Base-by-base conservation (phyloP, 1,139 yeast genomes). In the Martiniozyma asiatica region DNA sequence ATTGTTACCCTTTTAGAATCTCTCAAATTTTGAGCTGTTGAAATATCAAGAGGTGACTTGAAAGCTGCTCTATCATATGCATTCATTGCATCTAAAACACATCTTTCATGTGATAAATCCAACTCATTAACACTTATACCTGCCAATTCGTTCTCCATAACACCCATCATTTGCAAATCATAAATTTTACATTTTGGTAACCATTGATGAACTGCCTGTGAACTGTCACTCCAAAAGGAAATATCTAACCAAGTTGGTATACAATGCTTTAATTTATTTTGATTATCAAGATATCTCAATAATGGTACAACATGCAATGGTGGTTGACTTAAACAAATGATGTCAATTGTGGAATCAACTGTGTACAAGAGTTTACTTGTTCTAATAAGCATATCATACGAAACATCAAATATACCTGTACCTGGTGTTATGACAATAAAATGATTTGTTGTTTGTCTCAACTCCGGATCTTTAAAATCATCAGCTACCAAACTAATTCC, bases 141-240 rank as follows among this genome's bases (percentile, higher is more conserved):
- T 41, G 72, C 72, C 30, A 75, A 63, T 46, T 87, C 96, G 43
- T 80, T 82, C 44, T 87, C 97, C 78, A 87, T 84, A 5, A 87
- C 71, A 0, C 97, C 98, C 94, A 87, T 87, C 97, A 89, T 92
- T 51, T 89, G 98, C 14, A 92, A 58, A 45, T 87, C 97, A 51
- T 89, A 87, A 29, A 92, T 85, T 47, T 84, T 85, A 53, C 96
- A 85, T 21, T 93, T 62, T 1, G 98, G 96, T 17, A 78, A 69
- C 96, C 97, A 89, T 42, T 77, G 81, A 25, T 63, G 63, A 12
- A 63, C 55, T 13, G 58, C 59, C 13, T 58, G 57, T n/a, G 61
- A 50, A 9, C 55, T 41, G 45, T 75, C 81, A 33, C 68, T 71
- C 78, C 92, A 89, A 47, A 79, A 89, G 1, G 94, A 82, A 10